Evolutionary conservation across 179 eudicot genomes (phyloP).

Genomic region (Carnegiea gigantea): DNA sequence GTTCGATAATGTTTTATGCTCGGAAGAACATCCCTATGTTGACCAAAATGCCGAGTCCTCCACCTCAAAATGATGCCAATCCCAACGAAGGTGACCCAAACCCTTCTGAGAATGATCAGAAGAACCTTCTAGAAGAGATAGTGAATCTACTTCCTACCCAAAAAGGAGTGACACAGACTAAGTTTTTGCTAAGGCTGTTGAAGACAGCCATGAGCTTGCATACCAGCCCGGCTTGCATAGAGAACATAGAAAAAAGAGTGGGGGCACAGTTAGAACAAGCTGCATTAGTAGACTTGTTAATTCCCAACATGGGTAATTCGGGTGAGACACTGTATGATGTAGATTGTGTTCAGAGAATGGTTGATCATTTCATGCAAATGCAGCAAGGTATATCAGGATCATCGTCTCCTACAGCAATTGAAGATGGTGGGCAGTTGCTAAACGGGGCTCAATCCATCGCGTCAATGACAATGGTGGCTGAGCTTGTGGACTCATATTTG

Average conservation of each 20-base stretch:
- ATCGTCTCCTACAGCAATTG: slow-evolving; percentile 48
- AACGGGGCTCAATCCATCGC: slow-evolving; percentile 47
- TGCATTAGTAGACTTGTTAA: slow-evolving; percentile 58
- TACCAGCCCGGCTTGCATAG: slow-evolving; percentile 48
- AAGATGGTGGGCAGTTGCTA: slow-evolving; percentile 36
- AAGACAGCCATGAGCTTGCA: slow-evolving; percentile 60
- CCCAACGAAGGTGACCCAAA: slow-evolving; percentile 28
- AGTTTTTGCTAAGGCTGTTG: slow-evolving; percentile 51
- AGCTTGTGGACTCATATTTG: slow-evolving; percentile 66
- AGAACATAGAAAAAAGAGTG: slow-evolving; percentile 58
- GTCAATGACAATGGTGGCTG: slow-evolving; percentile 60
- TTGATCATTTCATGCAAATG: slow-evolving; percentile 58
- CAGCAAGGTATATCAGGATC: slow-evolving; percentile 38
- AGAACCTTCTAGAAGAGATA: slow-evolving; percentile 69
- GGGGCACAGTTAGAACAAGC: slow-evolving; percentile 75
- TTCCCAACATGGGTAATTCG: slow-evolving; percentile 59
- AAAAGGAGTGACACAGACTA: slow-evolving; percentile 59
- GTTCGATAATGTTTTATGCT: slow-evolving; percentile 70
- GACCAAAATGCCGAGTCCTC: slow-evolving; percentile 31
- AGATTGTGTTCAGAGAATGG: slow-evolving; percentile 77
- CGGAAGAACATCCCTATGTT: slow-evolving; percentile 65
- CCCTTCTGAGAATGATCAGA: slow-evolving; percentile 68
- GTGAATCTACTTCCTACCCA: slow-evolving; percentile 67
- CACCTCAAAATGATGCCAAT: slow-evolving; percentile 23
- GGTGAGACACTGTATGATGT: slow-evolving; percentile 71